phyloP scores from a whole-genome alignment of 768 basidiomycete genomes.

The Pleurotus salmoneostramineus region DNA sequence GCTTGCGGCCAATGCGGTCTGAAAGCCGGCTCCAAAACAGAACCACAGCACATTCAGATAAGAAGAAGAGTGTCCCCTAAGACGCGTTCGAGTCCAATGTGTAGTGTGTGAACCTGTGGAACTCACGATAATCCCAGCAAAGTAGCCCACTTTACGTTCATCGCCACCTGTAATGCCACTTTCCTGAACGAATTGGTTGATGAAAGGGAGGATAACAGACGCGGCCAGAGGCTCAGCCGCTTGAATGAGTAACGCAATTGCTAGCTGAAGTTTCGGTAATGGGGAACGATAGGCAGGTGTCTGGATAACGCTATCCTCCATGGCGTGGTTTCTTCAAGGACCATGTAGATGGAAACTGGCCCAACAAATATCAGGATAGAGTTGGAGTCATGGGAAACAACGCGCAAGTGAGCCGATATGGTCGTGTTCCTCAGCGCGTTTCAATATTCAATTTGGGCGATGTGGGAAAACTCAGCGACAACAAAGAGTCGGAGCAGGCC shows the following conservation, averaged over 20 bases:
- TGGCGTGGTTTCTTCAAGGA: background rate
- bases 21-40: slow-evolving; percentile 43
- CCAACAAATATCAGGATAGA: background rate
- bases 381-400: no score
- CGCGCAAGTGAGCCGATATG: no score
- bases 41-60: slow-evolving; percentile 37
- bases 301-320: background rate
- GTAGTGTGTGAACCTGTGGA: no score
- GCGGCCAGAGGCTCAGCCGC: slow-evolving; percentile 31
- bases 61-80: slow-evolving; percentile 41
- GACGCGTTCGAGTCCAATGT: background rate
- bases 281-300: slow-evolving; percentile 14
- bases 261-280: slow-evolving; percentile 26
- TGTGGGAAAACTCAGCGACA: no score
- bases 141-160: slow-evolving; percentile 69
- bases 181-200: slow-evolving; percentile 46
- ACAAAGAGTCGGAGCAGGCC: no score
- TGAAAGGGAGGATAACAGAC: slow-evolving; percentile 36
- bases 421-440: no score
- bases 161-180: slow-evolving; percentile 67
- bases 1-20: slow-evolving; percentile 39
- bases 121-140: slow-evolving; percentile 69
- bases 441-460: no score
- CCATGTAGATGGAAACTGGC: background rate
- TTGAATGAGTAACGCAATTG: slow-evolving; percentile 26